Evolutionary conservation across 345 rosid species (phyloP).

Genomic region (Rhodamnia rubescens): DNA sequence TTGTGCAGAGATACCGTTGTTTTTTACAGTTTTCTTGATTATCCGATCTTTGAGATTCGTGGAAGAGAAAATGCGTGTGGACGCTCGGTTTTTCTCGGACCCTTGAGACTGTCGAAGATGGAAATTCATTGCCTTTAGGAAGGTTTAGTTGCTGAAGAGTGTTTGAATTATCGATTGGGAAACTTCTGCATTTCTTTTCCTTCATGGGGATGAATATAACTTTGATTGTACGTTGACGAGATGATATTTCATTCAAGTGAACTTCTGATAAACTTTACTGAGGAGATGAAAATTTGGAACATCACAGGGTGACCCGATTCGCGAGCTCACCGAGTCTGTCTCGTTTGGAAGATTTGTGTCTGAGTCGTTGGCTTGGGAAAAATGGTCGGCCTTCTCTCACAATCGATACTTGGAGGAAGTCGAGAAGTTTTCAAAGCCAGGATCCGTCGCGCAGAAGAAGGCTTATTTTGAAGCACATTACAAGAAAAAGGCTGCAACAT

Average conservation of each 20-base stretch:
- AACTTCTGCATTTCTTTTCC: not conserved
- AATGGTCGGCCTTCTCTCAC: constrained; percentile 87
- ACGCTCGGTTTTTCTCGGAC: not conserved
- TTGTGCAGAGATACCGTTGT: not conserved
- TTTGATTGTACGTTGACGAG: not conserved
- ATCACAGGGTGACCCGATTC: constrained; percentile 51
- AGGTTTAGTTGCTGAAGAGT: not conserved
- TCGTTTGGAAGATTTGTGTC: constrained; percentile 82
- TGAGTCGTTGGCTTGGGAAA: constrained; percentile 82
- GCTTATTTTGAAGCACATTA: constrained; percentile 87
- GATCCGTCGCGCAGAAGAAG: constrained; percentile 85
- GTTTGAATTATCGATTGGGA: not conserved
- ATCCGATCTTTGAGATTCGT: not conserved
- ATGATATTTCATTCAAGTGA: not conserved
- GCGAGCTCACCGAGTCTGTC: constrained; percentile 59
- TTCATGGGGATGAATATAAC: not conserved
- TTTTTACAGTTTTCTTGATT: not conserved
- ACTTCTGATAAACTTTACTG: not conserved
- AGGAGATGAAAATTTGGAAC: not conserved
- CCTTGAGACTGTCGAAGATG: not conserved
- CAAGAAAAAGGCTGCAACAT: constrained; percentile 58
- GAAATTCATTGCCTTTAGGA: not conserved
- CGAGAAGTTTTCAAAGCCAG: constrained; percentile 70
- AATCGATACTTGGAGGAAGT: constrained; percentile 87
- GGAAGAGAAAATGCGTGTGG: not conserved